Evolutionary conservation across 73 alveolate genomes (phyloP).

Genomic region (Tetrahymena thermophila): DNA sequence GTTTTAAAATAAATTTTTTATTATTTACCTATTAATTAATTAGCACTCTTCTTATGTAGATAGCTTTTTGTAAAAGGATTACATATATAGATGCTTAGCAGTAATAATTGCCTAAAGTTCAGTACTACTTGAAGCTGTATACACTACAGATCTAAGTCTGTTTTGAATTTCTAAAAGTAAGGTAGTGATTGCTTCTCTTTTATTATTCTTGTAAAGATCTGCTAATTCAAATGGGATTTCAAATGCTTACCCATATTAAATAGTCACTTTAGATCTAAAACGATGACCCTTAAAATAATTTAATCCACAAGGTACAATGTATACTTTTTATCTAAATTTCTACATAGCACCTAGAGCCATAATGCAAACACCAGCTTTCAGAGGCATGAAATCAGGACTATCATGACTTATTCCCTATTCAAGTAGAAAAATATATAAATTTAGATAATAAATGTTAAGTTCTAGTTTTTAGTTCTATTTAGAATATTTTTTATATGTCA

Average conservation of each 20-base stretch:
- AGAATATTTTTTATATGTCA: neutral
- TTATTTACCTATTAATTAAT: neutral
- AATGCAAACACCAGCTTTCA: conserved; percentile 93
- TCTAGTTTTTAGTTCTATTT: neutral
- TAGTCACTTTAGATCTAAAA: conserved; percentile 84
- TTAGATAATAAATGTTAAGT: neutral
- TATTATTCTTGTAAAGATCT: conserved; percentile 56
- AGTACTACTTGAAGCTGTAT: conserved; percentile 82
- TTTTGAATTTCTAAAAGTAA: conserved; percentile 49
- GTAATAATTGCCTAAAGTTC: conserved; percentile 64
- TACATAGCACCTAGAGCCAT: conserved; percentile 95
- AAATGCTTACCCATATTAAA: conserved; percentile 90
- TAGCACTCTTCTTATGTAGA: conserved; percentile 45
- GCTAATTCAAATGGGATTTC: conserved; percentile 70
- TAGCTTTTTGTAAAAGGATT: conserved; percentile 63
- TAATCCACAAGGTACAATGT: conserved; percentile 85
- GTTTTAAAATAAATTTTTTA: conserved; percentile 20
- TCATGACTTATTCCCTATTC: conserved; percentile 85
- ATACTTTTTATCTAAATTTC: conserved; percentile 66
- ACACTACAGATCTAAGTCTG: conserved; percentile 71
- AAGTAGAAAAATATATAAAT: neutral
- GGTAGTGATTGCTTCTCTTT: conserved; percentile 72
- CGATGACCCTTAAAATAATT: conserved; percentile 84
- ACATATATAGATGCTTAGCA: conserved; percentile 69
- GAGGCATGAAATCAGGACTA: conserved; percentile 75